Conservation (phyloP, 2,329 filamentous ascomycete genomes). For the Xylariaceae sp. region DNA sequence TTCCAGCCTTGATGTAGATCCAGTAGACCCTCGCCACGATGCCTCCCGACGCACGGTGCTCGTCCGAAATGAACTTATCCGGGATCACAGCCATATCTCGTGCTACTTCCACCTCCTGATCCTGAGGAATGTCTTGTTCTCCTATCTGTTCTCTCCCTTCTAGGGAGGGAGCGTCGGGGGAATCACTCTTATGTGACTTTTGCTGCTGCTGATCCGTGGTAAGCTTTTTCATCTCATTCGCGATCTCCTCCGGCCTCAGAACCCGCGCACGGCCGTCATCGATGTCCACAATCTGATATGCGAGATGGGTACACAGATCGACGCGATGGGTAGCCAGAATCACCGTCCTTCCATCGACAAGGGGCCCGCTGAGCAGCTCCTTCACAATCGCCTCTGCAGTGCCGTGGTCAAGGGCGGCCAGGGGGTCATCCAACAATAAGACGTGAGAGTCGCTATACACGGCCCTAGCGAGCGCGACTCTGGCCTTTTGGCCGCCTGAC, state of each 20-base stretch:
- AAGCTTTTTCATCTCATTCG: slow-evolving; percentile 33
- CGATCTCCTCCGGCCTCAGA: slow-evolving; percentile 41
- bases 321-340: slow-evolving; percentile 77
- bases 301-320: slow-evolving; percentile 69
- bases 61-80: slow-evolving; percentile 75
- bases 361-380: slow-evolving; percentile 53
- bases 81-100: slow-evolving; percentile 57
- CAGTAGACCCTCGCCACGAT: slow-evolving; percentile 74
- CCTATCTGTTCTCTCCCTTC: too few species aligned
- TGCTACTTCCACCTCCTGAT: too few species aligned
- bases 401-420: slow-evolving; percentile 58
- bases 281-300: slow-evolving; percentile 69
- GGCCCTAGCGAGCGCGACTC: slow-evolving; percentile 58
- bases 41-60: slow-evolving; percentile 66
- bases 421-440: slow-evolving; percentile 57
- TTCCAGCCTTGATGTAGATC: slow-evolving; percentile 79
- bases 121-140: too few species aligned
- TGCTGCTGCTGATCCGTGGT: slow-evolving; percentile 24
- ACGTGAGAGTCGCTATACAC: slow-evolving; percentile 54
- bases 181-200: too few species aligned
- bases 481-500: slow-evolving; percentile 58
- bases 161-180: too few species aligned
- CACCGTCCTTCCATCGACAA: slow-evolving; percentile 59
- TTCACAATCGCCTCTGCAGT: slow-evolving; percentile 58
- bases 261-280: slow-evolving; percentile 51